These are phyloP conservation scores for Sisymbrium altissimum DNA, from an alignment of 345 rosid genomes.

Conservation along the genomic window DNA sequence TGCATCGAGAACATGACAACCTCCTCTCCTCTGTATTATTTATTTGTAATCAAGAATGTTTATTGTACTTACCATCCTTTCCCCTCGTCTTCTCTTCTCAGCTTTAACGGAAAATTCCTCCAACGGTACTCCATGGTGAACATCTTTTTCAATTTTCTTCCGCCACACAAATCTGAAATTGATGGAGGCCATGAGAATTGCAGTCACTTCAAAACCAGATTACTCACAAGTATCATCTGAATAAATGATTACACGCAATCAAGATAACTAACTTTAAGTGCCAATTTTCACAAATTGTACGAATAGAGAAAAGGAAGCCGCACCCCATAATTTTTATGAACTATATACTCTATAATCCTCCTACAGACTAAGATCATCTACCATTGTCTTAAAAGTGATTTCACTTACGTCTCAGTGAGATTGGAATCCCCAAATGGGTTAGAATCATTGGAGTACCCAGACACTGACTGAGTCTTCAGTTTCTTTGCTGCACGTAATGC, in stretches of 20 bases:
- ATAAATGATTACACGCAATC: background rate
- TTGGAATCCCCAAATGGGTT: constrained; percentile 97
- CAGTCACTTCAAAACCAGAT: background rate
- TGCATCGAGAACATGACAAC: background rate
- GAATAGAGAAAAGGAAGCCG: background rate
- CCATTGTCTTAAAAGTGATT: background rate
- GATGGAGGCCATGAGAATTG: background rate
- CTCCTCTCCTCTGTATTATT: background rate
- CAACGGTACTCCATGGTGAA: constrained; percentile 58
- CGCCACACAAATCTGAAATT: constrained; percentile 80
- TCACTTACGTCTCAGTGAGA: constrained; percentile 75
- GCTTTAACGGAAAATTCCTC: constrained; percentile 72
- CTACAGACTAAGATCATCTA: background rate
- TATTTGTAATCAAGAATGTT: constrained; percentile 1
- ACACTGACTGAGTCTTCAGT: constrained; percentile 63
- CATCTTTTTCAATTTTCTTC: constrained; percentile 90
- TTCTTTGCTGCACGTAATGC: constrained; percentile 77
- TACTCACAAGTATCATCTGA: background rate
- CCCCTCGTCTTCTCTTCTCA: constrained; percentile 74
- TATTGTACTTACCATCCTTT: constrained; percentile 69
- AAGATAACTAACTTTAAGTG: background rate
- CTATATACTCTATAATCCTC: background rate
- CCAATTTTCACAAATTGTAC: background rate
- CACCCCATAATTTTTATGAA: background rate
- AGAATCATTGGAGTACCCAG: constrained; percentile 91